phyloP scores from a whole-genome alignment of 129 eudicot species.

The Lonicera japonica region DNA sequence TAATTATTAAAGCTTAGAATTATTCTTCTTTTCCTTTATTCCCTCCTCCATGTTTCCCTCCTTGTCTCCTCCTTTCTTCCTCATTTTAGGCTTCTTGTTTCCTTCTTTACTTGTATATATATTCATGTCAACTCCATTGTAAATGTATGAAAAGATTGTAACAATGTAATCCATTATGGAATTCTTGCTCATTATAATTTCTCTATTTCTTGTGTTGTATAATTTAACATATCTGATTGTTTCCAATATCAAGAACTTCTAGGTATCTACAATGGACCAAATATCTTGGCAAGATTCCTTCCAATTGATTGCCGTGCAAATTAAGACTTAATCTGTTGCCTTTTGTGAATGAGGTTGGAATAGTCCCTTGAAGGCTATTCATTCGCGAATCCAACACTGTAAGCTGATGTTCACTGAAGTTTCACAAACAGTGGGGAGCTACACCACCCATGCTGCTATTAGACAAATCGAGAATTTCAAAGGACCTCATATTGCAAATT shows the following conservation, averaged over 20 bases:
- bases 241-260: conserved; percentile 5
- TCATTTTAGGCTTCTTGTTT: no score
- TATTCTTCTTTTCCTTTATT: no score
- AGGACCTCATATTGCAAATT: conserved; percentile 16
- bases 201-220: no score
- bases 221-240: no score
- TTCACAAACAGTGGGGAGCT: conserved; percentile 22
- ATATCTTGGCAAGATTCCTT: conserved; percentile 20
- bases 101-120: no score
- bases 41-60: no score
- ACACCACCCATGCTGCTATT: conserved; percentile 15
- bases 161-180: no score
- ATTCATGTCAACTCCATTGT: no score
- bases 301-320: conserved; percentile 13
- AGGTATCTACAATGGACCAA: conserved; percentile 6
- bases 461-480: conserved; percentile 8
- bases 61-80: no score
- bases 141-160: no score
- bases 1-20: no score
- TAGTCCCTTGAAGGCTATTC: conserved; percentile 13
- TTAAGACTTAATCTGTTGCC: neutral
- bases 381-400: neutral
- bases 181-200: no score
- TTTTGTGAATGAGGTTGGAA: neutral
- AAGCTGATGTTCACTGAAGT: neutral